Base-by-base conservation (phyloP, 768 basidiomycete species). In the Mycena polygramma region DNA sequence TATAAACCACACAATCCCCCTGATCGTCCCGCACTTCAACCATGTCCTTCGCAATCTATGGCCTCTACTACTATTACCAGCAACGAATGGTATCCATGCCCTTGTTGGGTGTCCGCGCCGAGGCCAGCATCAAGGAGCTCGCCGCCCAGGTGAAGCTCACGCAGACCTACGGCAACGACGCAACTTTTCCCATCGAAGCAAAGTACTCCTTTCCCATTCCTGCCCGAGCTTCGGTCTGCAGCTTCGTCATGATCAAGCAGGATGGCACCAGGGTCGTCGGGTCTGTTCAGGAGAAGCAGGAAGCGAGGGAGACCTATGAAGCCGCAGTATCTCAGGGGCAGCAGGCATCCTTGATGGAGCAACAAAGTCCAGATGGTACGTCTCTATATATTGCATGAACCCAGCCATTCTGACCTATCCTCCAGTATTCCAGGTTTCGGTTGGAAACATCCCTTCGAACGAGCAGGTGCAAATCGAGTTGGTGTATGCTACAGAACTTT, bases 61-160 rank as follows among this genome's bases (percentile, higher is more conserved):
- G 45, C 45, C 45, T 46, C 45, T 46, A 46, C 13, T 69, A 60
- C 37, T 60, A 69, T 52, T 53, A 66, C 59, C 8, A 24, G n/a
- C 11, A 57, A 24, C 55, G 19, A 15, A 22, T 57, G 22, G 36
- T 74, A 10, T 59, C 68, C 11, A 55, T 74, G 9, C 68, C 73
- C 22, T 57, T 74, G 60, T 63, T 69, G 35, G 54, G 66, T 48
- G 71, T 72, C 35, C 35, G 19, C n/a, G 68, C 66, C 11, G 66
- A 71, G 19, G 74, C 68, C 10, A 63, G 37, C 22, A 76, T 75
- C 41, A 70, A 71, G 37, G 72, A 74, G 48, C 68, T 73, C 19
- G 68, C 66, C 2, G 72, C 74, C 4, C 71, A 69, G 48, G 74
- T 75, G 39, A 71, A 71, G 45, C 66, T 75, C 57, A 64, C 64